Evolutionary conservation across 2,329 filamentous ascomycete genomes (phyloP).

Genomic region (Colletotrichum liaoningense): DNA sequence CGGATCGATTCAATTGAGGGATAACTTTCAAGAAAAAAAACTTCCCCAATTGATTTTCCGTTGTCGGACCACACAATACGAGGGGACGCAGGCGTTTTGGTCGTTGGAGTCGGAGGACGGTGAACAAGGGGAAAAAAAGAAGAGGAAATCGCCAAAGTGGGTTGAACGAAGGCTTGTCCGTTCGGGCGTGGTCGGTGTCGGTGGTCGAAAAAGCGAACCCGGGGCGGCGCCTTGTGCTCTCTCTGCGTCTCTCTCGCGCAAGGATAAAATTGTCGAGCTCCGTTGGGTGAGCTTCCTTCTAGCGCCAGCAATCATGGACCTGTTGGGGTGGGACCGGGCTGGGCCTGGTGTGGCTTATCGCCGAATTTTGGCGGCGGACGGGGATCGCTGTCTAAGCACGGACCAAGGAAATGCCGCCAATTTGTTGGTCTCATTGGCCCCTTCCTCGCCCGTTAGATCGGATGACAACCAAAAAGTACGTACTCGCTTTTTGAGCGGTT

Average conservation of each 20-base stretch:
- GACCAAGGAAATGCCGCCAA: not conserved
- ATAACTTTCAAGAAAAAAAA: not conserved
- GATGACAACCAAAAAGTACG: constrained; percentile 2
- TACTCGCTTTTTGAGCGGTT: constrained; percentile 6
- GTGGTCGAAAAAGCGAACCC: not conserved
- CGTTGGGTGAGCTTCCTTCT: constrained; percentile 21
- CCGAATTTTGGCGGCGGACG: constrained; percentile 1
- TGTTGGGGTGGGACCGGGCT: constrained; percentile 25
- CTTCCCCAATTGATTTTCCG: constrained; percentile 1
- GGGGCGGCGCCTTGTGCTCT: not conserved
- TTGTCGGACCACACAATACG: not conserved
- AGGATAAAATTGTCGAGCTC: constrained; percentile 33
- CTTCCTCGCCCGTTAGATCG: constrained; percentile 9
- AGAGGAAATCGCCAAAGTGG: constrained; percentile 29
- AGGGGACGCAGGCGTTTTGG: not conserved
- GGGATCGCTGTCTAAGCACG: not conserved
- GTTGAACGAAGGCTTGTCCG: constrained; percentile 20
- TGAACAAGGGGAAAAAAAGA: constrained; percentile 7
- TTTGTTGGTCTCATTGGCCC: constrained; percentile 21
- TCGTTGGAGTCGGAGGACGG: not conserved
- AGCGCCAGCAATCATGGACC: constrained; percentile 1
- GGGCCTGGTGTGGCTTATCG: constrained; percentile 14
- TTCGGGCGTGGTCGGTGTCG: constrained; percentile 17
- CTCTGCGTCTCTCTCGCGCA: not conserved
- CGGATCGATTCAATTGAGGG: not conserved